A percentile compares a stretch with the other conserved stretches of the same genome.
These are phyloP conservation scores for Xerocomellus intermedius DNA, from an alignment of 768 basidiomycete species.

Conservation along the genomic window DNA sequence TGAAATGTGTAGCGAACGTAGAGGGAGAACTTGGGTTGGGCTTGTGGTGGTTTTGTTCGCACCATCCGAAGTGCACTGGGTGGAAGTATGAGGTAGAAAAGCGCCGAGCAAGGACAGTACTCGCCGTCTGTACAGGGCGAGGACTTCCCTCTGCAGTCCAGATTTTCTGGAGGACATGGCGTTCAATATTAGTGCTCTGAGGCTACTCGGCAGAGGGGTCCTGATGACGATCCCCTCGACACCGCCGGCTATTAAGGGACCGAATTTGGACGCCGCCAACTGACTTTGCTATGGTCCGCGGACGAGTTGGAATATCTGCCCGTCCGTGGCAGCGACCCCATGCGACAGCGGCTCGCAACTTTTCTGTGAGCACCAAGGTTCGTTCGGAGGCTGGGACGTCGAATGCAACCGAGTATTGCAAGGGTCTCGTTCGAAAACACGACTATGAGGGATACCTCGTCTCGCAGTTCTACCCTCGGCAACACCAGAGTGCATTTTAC, in stretches of 20 bases:
- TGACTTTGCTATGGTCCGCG: slow-evolving; percentile 19
- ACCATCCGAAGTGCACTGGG: slow-evolving; percentile 75
- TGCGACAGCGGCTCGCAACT: slow-evolving; percentile 4
- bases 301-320: slow-evolving; percentile 1
- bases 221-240: slow-evolving; percentile 14
- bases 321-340: slow-evolving; percentile 11
- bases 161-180: slow-evolving; percentile 38
- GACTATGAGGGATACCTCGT: slow-evolving; percentile 80
- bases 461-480: slow-evolving; percentile 69
- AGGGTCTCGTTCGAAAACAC: slow-evolving; percentile 65
- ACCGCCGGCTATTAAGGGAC: slow-evolving; percentile 21
- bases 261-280: neutral
- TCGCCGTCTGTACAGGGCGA: slow-evolving; percentile 56
- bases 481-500: slow-evolving; percentile 64
- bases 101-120: neutral
- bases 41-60: slow-evolving; percentile 56
- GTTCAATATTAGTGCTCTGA: neutral
- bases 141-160: slow-evolving; percentile 52
- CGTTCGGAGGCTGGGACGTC: slow-evolving; percentile 21
- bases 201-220: neutral
- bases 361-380: slow-evolving; percentile 10
- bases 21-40: slow-evolving; percentile 64
- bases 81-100: slow-evolving; percentile 5
- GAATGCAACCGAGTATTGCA: slow-evolving; percentile 64
- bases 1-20: slow-evolving; percentile 71